A percentile compares a stretch with the other conserved stretches of the same genome.
phyloP scores from a whole-genome alignment of 139 green algal species.

The Volvox africanus region DNA sequence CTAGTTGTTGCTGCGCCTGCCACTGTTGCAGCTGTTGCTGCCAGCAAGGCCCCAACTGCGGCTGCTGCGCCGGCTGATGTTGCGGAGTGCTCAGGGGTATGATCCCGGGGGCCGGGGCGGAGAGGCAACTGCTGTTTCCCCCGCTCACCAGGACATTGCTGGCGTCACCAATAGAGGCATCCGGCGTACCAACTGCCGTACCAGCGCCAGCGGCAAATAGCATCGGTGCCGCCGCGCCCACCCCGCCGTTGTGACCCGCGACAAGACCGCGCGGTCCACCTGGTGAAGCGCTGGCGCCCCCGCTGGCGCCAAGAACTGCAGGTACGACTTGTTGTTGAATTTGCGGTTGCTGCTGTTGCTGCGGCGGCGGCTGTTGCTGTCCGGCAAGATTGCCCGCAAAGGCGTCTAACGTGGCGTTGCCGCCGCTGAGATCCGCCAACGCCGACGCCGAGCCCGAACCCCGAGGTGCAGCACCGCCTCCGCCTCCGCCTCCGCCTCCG shows the following conservation, averaged over 20 bases:
- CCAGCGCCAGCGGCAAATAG: not conserved
- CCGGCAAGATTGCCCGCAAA: not conserved
- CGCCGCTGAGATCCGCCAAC: too few relatives aligned
- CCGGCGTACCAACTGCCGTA: not conserved
- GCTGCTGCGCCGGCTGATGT: not conserved
- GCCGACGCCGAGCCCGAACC: not conserved
- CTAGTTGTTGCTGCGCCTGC: constrained; percentile 12
- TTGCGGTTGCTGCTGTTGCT: constrained; percentile 5
- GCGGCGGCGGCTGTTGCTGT: not conserved
- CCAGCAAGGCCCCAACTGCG: not conserved
- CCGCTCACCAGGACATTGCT: not conserved
- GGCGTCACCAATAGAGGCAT: not conserved
- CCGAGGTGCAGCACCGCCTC: not conserved
- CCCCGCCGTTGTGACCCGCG: too few relatives aligned
- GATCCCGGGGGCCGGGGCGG: not conserved
- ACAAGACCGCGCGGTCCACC: too few relatives aligned
- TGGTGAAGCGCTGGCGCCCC: not conserved
- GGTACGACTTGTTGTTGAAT: not conserved
- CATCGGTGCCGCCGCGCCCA: too few relatives aligned
- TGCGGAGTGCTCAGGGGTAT: not conserved
- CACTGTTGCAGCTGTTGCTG: constrained; percentile 35
- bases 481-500: constrained; percentile 1
- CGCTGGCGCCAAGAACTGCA: not conserved
- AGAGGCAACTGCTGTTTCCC: not conserved
- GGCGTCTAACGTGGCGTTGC: not conserved